Conservation (phyloP, 306 rosid genomes). For the Prinsepia uniflora region DNA sequence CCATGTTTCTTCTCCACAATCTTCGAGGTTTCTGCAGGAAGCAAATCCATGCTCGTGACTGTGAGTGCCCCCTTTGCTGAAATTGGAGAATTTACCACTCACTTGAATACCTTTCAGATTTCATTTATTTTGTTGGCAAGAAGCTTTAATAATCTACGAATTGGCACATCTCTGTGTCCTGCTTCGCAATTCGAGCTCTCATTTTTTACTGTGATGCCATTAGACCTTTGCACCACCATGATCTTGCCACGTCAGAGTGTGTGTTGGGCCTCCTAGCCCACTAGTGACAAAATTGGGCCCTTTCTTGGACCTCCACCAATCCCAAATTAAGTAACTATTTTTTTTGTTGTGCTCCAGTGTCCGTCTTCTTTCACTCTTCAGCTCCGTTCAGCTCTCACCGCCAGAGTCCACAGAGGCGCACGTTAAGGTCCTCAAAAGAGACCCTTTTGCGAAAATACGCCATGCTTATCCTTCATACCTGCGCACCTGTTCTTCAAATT, state of each 20-base stretch:
- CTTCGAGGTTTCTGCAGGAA: slow-evolving; percentile 54
- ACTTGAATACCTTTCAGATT: neutral
- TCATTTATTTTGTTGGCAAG: neutral
- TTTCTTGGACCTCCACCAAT: too few species aligned
- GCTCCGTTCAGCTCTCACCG: neutral
- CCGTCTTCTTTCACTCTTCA: neutral
- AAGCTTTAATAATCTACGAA: neutral
- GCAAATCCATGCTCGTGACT: slow-evolving; percentile 53
- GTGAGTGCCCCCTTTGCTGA: neutral
- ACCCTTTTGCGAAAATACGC: neutral
- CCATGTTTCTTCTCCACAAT: slow-evolving; percentile 66
- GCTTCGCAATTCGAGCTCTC: neutral
- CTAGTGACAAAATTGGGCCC: neutral
- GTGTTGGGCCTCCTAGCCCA: neutral
- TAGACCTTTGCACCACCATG: neutral
- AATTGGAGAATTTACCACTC: neutral
- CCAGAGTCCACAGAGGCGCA: neutral
- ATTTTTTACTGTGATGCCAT: neutral
- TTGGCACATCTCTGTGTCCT: neutral
- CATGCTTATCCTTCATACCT: slow-evolving; percentile 45
- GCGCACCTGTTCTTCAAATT: slow-evolving; percentile 30
- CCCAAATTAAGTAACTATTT: too few species aligned
- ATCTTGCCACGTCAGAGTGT: neutral
- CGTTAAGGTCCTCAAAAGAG: neutral
- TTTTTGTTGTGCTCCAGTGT: neutral